Evolutionary conservation across 441 rosid species (phyloP).

Genomic region (Jatropha multifida): DNA sequence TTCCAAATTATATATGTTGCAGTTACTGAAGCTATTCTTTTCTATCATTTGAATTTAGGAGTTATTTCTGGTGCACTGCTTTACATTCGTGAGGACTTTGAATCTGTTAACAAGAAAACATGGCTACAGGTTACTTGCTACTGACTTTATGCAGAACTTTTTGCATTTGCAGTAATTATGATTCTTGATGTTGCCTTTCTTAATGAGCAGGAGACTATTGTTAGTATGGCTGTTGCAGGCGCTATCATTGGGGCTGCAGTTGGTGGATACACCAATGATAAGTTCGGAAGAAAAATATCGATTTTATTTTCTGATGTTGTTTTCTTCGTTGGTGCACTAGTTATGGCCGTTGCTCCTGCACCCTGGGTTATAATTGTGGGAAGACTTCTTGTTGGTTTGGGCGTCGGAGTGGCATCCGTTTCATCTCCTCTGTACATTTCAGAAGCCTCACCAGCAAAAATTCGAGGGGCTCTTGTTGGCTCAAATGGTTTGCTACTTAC

Average conservation of each 20-base stretch:
- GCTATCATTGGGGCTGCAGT: constrained; percentile 75
- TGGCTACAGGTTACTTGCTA: constrained; percentile 45
- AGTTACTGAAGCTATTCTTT: background rate
- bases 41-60: constrained; percentile 33
- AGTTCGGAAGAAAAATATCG: constrained; percentile 58
- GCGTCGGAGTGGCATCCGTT: constrained; percentile 97
- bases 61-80: constrained; percentile 93
- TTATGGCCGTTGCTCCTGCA: constrained; percentile 73
- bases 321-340: constrained; percentile 60
- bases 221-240: constrained; percentile 89
- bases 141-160: background rate
- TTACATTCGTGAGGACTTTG: constrained; percentile 66
- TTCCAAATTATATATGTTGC: no score
- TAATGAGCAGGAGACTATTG: constrained; percentile 57
- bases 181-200: background rate
- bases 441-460: constrained; percentile 80
- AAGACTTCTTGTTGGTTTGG: constrained; percentile 70
- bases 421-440: constrained; percentile 86
- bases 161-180: background rate
- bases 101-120: constrained; percentile 50
- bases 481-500: constrained; percentile 74
- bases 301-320: constrained; percentile 61
- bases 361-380: constrained; percentile 70
- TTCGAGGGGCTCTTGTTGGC: constrained; percentile 83
- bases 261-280: constrained; percentile 84